Evolutionary conservation across 495 filamentous ascomycete species (phyloP).

Genomic region (Aspergillus affinis): DNA sequence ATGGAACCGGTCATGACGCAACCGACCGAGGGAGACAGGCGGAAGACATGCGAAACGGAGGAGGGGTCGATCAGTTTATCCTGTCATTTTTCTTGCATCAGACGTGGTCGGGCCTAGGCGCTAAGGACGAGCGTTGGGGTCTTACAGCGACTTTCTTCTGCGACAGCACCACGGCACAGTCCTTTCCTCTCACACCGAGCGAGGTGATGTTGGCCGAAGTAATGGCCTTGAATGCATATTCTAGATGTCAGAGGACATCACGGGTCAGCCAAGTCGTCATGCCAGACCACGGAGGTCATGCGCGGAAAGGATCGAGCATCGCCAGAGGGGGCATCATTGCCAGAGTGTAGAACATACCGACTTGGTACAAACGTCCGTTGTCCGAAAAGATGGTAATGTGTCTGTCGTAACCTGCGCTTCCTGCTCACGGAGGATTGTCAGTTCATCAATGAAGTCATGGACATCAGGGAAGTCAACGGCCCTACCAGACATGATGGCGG

Average conservation of each 20-base stretch:
- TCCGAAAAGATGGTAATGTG: conserved; percentile 99
- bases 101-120: conserved; percentile 5
- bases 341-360: conserved; percentile 66
- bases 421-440: conserved; percentile 51
- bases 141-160: conserved; percentile 99
- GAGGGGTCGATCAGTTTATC: conserved; percentile 98
- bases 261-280: background rate
- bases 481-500: conserved; percentile 47
- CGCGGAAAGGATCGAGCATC: background rate
- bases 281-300: background rate
- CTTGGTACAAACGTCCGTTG: conserved; percentile 97
- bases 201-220: conserved; percentile 98
- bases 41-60: conserved; percentile 97
- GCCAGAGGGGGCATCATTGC: background rate
- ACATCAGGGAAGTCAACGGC: conserved; percentile 13
- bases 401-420: conserved; percentile 87
- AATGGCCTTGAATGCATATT: conserved; percentile 99
- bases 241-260: conserved; percentile 41
- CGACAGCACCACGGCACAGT: conserved; percentile 93
- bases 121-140: conserved; percentile 15
- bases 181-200: conserved; percentile 91
- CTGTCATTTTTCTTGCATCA: conserved; percentile 44
- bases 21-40: conserved; percentile 90
- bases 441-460: conserved; percentile 40
- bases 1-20: conserved; percentile 99